Conservation (phyloP, 371 early-diverging fungal species). For the Circinella umbellata region DNA sequence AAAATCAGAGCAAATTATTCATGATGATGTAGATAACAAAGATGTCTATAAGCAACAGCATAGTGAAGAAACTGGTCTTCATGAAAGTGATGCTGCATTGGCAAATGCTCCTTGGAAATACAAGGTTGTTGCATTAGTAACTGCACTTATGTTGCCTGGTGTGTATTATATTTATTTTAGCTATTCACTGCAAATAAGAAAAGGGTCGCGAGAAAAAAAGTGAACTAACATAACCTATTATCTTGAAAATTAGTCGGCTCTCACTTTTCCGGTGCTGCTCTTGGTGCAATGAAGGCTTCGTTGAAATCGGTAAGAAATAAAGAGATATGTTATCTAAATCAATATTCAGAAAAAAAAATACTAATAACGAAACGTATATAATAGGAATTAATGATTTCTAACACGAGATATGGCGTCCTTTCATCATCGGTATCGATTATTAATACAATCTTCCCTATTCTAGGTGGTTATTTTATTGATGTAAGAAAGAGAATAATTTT, state of each 20-base stretch:
- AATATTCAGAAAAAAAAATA: too few relatives aligned
- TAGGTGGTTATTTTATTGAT: conserved; percentile 56
- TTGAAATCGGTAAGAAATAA: conserved; percentile 27
- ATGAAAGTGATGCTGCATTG: conserved; percentile 40
- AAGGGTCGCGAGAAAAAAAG: too few relatives aligned
- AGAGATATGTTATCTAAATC: too few relatives aligned
- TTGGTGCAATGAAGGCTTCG: conserved; percentile 44
- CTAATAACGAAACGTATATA: too few relatives aligned
- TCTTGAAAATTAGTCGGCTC: conserved; percentile 20
- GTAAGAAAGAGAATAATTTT: background rate
- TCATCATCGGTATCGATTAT: conserved; percentile 55
- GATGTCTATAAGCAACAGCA: background rate
- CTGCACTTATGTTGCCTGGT: conserved; percentile 49
- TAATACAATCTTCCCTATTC: conserved; percentile 58
- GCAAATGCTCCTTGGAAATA: conserved; percentile 49
- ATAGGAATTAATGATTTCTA: conserved; percentile 44
- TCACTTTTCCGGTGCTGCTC: conserved; percentile 26
- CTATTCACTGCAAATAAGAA: background rate
- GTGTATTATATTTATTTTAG: conserved; percentile 1
- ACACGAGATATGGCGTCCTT: conserved; percentile 59
- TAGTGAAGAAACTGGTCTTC: conserved; percentile 9
- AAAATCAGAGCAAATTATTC: background rate
- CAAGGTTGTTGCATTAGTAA: conserved; percentile 39
- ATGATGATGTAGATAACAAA: background rate
- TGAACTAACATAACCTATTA: too few relatives aligned